Base-by-base conservation (phyloP, 139 green algal genomes). In the Monoraphidium neglectum region DNA sequence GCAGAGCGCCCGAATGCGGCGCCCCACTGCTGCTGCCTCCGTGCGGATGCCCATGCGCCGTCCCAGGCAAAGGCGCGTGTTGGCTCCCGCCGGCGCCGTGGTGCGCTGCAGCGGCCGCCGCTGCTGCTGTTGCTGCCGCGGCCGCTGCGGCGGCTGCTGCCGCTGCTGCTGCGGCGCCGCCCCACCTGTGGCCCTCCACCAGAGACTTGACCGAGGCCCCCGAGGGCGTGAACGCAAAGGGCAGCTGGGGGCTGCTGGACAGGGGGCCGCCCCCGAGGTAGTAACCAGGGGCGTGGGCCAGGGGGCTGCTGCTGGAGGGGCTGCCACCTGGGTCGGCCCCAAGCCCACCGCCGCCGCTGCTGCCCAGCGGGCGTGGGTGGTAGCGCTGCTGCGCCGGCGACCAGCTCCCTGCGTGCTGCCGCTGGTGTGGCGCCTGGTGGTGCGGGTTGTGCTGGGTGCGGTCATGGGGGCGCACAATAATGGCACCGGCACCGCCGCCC, bases 201-300 rank as follows among this genome's bases (percentile, higher is more conserved):
- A 76, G 43, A 23, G 59, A 62, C 18, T 70, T 70, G 32, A 87
- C 33, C 23, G 86, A 93, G n/a, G 79, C 68, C 0, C 77, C 88
- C 8, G 88, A 91, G 18, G 90, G 90, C 1, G 90, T 95, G 78
- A 93, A 92, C 15, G 90, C 90, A 81, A 95, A 95, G 1, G 90
- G 90, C 51, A 95, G 86, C 77, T 95, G 86, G 0, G 90, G 90
- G 65, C 83, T 92, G 82, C 83, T 80, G 66, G 83, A 87, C 40
- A 73, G 30, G 16, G 67, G 49, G 56, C 36, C 38, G 13, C 26
- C 43, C 43, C 8, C 43, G n/a, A n/a, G n/a, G n/a, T n/a, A n/a
- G n/a, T n/a, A n/a, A n/a, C n/a, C n/a, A n/a, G n/a, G n/a, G 43
- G 8, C 43, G 43, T 51, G 43, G 43, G 43, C 43, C 43, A 51